Evolutionary conservation across 2,329 filamentous ascomycete species (phyloP).

Genomic region (Botryotinia convoluta): DNA sequence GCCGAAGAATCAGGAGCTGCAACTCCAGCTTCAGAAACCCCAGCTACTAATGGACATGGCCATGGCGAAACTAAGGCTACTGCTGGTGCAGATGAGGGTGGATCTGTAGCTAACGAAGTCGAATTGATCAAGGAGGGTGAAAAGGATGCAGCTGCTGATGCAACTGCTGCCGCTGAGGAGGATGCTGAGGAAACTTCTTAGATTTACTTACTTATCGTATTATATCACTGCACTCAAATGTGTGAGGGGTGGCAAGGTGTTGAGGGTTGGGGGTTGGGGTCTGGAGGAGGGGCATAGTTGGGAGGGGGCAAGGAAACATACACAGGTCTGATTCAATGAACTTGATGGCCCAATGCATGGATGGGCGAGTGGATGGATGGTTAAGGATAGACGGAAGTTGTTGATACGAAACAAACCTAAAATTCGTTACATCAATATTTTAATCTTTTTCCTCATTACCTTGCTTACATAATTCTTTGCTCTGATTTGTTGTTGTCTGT

Average conservation of each 20-base stretch:
- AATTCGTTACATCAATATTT: slow-evolving; percentile 1
- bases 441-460: not conserved
- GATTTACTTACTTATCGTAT: not conserved
- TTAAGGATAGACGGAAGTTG: slow-evolving; percentile 1
- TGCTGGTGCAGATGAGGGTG: slow-evolving; percentile 34
- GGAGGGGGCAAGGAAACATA: not conserved
- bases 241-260: not conserved
- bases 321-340: not conserved
- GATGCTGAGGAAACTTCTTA: slow-evolving; percentile 41
- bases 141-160: slow-evolving; percentile 56
- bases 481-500: not conserved
- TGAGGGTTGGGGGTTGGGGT: not conserved
- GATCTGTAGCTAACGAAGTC: slow-evolving; percentile 33
- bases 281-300: not conserved
- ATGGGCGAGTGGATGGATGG: not conserved
- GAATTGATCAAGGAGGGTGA: slow-evolving; percentile 49
- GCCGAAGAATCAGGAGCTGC: slow-evolving; percentile 52
- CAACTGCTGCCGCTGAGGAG: slow-evolving; percentile 60
- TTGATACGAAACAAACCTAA: not conserved
- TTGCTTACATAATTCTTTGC: not conserved
- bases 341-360: not conserved
- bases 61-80: slow-evolving; percentile 49
- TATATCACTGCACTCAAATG: not conserved
- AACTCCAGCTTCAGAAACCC: slow-evolving; percentile 41
- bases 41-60: slow-evolving; percentile 47